phyloP scores from a whole-genome alignment of 2,329 filamentous ascomycete genomes.

The Rhynchosporium secalis region DNA sequence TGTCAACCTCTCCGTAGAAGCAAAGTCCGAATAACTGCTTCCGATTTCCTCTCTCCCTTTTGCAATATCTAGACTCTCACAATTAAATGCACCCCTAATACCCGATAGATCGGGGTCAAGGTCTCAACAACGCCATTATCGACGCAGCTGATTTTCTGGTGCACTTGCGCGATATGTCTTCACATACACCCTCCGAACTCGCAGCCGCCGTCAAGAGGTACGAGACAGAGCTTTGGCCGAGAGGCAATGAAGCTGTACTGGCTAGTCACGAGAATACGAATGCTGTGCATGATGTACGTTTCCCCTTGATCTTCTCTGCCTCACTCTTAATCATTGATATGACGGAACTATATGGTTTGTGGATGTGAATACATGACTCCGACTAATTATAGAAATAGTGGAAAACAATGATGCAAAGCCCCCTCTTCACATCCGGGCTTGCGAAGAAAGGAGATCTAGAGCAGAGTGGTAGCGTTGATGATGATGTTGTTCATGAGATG shows the following conservation, averaged over 20 bases:
- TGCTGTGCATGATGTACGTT: conserved; percentile 45
- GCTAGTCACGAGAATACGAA: conserved; percentile 47
- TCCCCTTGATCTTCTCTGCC: not conserved
- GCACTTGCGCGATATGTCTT: conserved; percentile 31
- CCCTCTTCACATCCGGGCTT: conserved; percentile 32
- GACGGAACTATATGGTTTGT: no score
- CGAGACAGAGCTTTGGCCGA: conserved; percentile 47
- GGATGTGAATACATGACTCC: no score
- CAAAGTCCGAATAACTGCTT: not conserved
- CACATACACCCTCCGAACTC: conserved; percentile 32
- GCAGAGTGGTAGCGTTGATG: not conserved
- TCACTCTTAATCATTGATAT: no score
- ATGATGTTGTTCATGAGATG: no score
- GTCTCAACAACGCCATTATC: conserved; percentile 48
- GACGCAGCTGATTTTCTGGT: conserved; percentile 40
- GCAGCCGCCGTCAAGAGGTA: conserved; percentile 43
- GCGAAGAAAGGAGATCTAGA: conserved; percentile 12
- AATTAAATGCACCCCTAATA: no score
- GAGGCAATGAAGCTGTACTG: conserved; percentile 47
- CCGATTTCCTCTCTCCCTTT: not conserved
- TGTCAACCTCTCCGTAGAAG: no score
- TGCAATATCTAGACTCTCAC: no score
- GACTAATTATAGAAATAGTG: conserved; percentile 22
- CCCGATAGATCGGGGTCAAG: conserved; percentile 45
- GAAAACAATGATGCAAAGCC: conserved; percentile 38